These are phyloP conservation scores for Dendrostoma leiphaemia DNA, from an alignment of 2,329 filamentous ascomycete species.

Conservation along the genomic window DNA sequence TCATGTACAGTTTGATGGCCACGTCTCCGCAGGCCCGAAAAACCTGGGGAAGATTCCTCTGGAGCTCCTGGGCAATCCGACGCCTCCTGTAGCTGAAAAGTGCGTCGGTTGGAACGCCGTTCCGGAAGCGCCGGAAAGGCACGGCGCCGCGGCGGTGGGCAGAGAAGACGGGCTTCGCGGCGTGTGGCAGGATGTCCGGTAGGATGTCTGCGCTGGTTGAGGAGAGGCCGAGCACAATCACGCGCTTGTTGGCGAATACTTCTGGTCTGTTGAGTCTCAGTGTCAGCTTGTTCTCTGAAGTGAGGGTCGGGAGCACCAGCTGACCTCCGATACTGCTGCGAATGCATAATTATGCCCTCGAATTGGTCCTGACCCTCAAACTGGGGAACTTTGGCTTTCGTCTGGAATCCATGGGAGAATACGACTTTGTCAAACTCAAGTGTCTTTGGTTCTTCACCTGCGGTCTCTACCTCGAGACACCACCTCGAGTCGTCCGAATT, in stretches of 20 bases:
- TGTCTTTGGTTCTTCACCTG: slow-evolving; percentile 10
- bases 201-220: slow-evolving; percentile 20
- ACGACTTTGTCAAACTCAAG: slow-evolving; percentile 24
- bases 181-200: slow-evolving; percentile 14
- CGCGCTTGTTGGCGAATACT: slow-evolving; percentile 15
- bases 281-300: background rate
- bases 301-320: background rate
- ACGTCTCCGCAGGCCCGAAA: slow-evolving; percentile 13
- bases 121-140: slow-evolving; percentile 15
- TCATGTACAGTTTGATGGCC: background rate
- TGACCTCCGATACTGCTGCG: slow-evolving; percentile 17
- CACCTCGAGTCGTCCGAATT: slow-evolving; percentile 24
- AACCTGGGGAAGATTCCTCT: slow-evolving; percentile 20
- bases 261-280: slow-evolving; percentile 3
- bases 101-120: slow-evolving; percentile 14
- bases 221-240: slow-evolving; percentile 20
- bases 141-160: slow-evolving; percentile 18
- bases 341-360: slow-evolving; percentile 15
- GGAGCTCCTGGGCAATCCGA: slow-evolving; percentile 12
- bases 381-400: slow-evolving; percentile 4
- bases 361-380: slow-evolving; percentile 18
- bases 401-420: slow-evolving; percentile 17
- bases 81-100: slow-evolving; percentile 27
- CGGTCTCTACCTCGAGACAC: slow-evolving; percentile 27
- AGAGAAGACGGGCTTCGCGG: slow-evolving; percentile 16